Evolutionary conservation across 129 eudicot species (phyloP).

Genomic region (Arctium lappa): DNA sequence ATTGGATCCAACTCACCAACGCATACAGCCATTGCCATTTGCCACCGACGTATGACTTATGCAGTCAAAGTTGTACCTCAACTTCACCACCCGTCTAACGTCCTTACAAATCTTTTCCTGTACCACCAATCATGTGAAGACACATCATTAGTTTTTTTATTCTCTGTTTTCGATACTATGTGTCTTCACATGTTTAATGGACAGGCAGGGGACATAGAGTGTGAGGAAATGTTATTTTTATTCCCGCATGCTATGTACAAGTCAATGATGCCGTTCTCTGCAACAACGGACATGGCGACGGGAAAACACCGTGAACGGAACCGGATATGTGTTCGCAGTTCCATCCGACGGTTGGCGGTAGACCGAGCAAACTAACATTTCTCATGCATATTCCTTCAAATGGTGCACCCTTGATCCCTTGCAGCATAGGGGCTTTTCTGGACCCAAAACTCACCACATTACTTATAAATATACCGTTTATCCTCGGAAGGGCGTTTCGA

Average conservation of each 20-base stretch:
- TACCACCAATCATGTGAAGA: background rate
- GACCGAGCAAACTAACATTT: conserved; percentile 62
- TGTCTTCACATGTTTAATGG: background rate
- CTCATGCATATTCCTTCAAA: conserved; percentile 79
- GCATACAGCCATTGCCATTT: background rate
- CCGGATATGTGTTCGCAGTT: conserved; percentile 76
- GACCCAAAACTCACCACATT: conserved; percentile 66
- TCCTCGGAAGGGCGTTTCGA: conserved; percentile 69
- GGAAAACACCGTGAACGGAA: conserved; percentile 53
- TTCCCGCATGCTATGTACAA: conserved; percentile 10
- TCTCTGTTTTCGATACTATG: background rate
- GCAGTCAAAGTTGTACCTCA: conserved; percentile 7
- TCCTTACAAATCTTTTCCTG: background rate
- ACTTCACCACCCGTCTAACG: background rate
- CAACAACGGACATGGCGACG: conserved; percentile 66
- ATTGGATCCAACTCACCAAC: background rate
- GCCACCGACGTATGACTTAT: background rate
- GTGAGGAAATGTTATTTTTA: background rate
- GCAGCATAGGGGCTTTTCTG: conserved; percentile 61
- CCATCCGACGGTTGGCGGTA: conserved; percentile 59
- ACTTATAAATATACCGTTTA: conserved; percentile 59
- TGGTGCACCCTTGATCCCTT: conserved; percentile 79
- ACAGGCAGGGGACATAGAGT: background rate
- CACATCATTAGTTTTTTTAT: background rate
- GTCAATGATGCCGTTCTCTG: conserved; percentile 46